Conservation (phyloP, 2,329 filamentous ascomycete species). For the Aspergillus fischeri region DNA sequence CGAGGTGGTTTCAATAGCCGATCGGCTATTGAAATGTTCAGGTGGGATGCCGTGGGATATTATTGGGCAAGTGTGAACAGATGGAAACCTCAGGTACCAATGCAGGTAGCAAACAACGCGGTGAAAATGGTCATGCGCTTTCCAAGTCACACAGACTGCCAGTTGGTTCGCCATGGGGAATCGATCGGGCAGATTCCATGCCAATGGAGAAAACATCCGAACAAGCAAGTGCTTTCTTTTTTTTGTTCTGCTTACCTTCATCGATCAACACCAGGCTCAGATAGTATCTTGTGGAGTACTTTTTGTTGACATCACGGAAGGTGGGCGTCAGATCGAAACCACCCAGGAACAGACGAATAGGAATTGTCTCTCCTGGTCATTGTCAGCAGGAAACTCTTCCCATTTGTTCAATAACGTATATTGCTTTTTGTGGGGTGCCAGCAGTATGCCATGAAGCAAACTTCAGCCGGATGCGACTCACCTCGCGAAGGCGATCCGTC, state of each 20-base stretch:
- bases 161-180: background rate
- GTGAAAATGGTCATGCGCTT: background rate
- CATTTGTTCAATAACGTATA: background rate
- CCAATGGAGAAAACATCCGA: background rate
- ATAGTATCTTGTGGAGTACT: constrained; percentile 98
- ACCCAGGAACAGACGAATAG: constrained; percentile 92
- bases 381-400: constrained; percentile 16
- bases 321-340: constrained; percentile 97
- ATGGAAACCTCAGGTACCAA: constrained; percentile 12
- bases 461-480: constrained; percentile 39
- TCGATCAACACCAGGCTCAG: constrained; percentile 93
- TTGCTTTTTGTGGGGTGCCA: background rate
- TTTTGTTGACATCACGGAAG: constrained; percentile 99
- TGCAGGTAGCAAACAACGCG: constrained; percentile 11
- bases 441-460: background rate
- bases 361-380: constrained; percentile 73
- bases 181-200: background rate
- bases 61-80: constrained; percentile 1
- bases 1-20: constrained; percentile 33
- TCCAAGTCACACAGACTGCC: background rate
- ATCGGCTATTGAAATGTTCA: constrained; percentile 27
- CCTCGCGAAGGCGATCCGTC: constrained; percentile 96
- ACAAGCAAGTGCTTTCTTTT: background rate
- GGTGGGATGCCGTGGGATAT: constrained; percentile 18
- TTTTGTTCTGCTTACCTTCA: constrained; percentile 58